A percentile compares a stretch with the other conserved stretches of the same genome.
These are phyloP conservation scores for Cystoisospora suis DNA, from an alignment of 169 alveolate genomes.

Conservation along the genomic window DNA sequence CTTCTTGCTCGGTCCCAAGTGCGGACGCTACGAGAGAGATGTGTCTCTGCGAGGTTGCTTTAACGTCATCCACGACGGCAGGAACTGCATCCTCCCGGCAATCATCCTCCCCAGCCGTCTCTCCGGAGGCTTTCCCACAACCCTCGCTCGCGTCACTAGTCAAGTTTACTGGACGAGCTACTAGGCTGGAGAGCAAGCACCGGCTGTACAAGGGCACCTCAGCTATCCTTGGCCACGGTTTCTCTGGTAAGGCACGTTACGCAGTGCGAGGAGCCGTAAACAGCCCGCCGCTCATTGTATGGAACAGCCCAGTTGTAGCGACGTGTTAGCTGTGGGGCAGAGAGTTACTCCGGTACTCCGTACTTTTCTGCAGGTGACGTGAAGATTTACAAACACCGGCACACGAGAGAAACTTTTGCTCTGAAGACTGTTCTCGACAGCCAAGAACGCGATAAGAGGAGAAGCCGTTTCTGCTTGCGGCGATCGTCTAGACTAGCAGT, in stretches of 20 bases:
- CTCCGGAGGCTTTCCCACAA: not conserved
- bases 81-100: not conserved
- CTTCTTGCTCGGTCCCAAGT: too few relatives aligned
- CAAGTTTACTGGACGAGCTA: slow-evolving; percentile 12
- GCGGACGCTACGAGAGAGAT: too few relatives aligned
- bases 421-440: slow-evolving; percentile 20
- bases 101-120: not conserved
- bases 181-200: not conserved
- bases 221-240: slow-evolving; percentile 18
- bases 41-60: slow-evolving; percentile 23
- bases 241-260: not conserved
- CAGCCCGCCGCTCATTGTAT: too few relatives aligned
- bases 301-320: too few relatives aligned
- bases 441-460: not conserved
- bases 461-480: not conserved
- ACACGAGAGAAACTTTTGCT: not conserved
- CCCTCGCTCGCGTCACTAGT: slow-evolving; percentile 13
- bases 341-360: too few relatives aligned
- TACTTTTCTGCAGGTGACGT: slow-evolving; percentile 19
- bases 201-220: not conserved
- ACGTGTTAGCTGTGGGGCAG: too few relatives aligned
- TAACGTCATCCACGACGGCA: not conserved
- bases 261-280: too few relatives aligned
- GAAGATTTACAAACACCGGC: slow-evolving; percentile 8
- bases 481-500: too few relatives aligned